These are phyloP conservation scores for Malassezia obtusa DNA, from an alignment of 1,284 basidiomycete genomes.

Conservation along the genomic window DNA sequence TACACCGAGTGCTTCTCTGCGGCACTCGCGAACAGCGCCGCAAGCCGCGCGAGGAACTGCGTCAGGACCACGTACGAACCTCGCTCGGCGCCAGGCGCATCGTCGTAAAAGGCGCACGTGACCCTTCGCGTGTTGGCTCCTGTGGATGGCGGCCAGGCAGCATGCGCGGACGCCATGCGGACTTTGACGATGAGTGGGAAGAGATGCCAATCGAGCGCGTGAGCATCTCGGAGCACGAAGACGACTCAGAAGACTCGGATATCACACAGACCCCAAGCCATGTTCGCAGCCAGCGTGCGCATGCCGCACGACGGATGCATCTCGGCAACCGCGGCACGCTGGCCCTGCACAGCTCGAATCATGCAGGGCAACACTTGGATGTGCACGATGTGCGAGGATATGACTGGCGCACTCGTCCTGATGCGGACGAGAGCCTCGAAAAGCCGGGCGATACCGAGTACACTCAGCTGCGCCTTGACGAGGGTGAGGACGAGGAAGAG, in stretches of 20 bases:
- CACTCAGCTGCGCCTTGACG: conserved; percentile 44
- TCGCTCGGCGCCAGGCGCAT: conserved; percentile 11
- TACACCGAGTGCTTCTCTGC: conserved; percentile 35
- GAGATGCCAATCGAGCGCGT: conserved; percentile 19
- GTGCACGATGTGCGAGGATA: conserved; percentile 45
- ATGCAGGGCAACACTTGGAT: conserved; percentile 37
- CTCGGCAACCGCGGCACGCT: not conserved
- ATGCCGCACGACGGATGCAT: not conserved
- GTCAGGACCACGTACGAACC: not conserved
- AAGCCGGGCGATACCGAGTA: conserved; percentile 26
- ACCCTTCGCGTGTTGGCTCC: not conserved
- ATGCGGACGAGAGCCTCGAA: conserved; percentile 16
- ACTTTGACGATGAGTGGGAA: conserved; percentile 18
- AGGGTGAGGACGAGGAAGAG: conserved; percentile 43
- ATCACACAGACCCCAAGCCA: not conserved
- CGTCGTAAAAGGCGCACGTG: not conserved
- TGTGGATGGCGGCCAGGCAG: not conserved
- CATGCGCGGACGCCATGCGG: conserved; percentile 9
- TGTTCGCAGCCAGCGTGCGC: not conserved
- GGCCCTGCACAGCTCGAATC: conserved; percentile 19
- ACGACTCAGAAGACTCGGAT: not conserved
- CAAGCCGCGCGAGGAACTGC: conserved; percentile 34
- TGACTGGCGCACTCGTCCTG: conserved; percentile 42
- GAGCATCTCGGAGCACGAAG: not conserved
- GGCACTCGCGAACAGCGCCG: conserved; percentile 26